These are phyloP conservation scores for Nothopassalora personata DNA, from an alignment of 2,329 filamentous ascomycete species.

Conservation along the genomic window DNA sequence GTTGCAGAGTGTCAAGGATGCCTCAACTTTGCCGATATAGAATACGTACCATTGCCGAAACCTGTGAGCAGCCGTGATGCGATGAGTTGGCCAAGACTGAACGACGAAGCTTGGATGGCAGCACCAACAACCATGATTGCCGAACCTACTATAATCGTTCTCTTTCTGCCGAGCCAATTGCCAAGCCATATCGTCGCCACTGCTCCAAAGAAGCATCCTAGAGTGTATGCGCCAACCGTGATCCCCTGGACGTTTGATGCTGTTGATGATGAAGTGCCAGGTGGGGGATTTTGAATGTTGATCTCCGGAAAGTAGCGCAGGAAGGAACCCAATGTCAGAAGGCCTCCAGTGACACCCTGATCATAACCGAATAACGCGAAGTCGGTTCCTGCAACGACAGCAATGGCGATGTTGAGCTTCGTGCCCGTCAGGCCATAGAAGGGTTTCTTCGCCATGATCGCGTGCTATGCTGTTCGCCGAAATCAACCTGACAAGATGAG, in stretches of 20 bases:
- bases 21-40: not conserved
- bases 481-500: no score
- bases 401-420: constrained; percentile 40
- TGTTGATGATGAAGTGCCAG: constrained; percentile 1
- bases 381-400: constrained; percentile 41
- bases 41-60: constrained; percentile 35
- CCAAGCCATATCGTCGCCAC: constrained; percentile 45
- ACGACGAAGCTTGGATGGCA: constrained; percentile 52
- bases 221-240: constrained; percentile 28
- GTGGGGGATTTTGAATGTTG: constrained; percentile 23
- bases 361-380: constrained; percentile 25
- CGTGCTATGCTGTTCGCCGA: not conserved
- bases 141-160: constrained; percentile 56
- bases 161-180: constrained; percentile 54
- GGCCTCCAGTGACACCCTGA: constrained; percentile 40
- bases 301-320: constrained; percentile 33
- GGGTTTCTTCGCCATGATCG: constrained; percentile 18
- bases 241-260: constrained; percentile 38
- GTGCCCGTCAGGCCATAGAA: constrained; percentile 41
- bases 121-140: constrained; percentile 56
- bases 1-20: constrained; percentile 27
- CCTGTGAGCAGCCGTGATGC: constrained; percentile 49
- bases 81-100: constrained; percentile 43
- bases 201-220: constrained; percentile 16
- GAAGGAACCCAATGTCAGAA: constrained; percentile 40